Evolutionary conservation across 768 basidiomycete species (phyloP).

Genomic region (Termitomyces sp.): DNA sequence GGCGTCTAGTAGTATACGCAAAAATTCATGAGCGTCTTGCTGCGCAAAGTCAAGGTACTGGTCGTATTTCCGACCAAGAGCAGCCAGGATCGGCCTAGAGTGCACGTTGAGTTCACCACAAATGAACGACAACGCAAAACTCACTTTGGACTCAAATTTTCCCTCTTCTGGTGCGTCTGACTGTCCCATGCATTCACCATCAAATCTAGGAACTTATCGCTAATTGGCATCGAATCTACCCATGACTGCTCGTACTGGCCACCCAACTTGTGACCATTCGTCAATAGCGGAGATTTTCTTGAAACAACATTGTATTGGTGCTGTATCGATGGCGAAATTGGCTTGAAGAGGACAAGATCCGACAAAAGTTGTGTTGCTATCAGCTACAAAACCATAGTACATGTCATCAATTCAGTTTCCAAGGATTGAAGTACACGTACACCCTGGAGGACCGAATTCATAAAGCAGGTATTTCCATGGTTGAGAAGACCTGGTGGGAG

Average conservation of each 20-base stretch:
- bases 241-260: slow-evolving; percentile 51
- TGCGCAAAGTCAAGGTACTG: slow-evolving; percentile 95
- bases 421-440: slow-evolving; percentile 44
- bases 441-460: slow-evolving; percentile 93
- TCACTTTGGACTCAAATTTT: slow-evolving; percentile 67
- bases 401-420: background rate
- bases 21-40: slow-evolving; percentile 94
- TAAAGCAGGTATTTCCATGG: slow-evolving; percentile 91
- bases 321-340: slow-evolving; percentile 43
- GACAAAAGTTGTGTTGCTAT: slow-evolving; percentile 64
- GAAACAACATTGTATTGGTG: slow-evolving; percentile 39
- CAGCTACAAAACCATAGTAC: slow-evolving; percentile 39
- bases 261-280: slow-evolving; percentile 60
- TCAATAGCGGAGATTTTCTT: slow-evolving; percentile 63
- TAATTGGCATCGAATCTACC: slow-evolving; percentile 65
- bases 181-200: slow-evolving; percentile 64
- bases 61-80: slow-evolving; percentile 83
- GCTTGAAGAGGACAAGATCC: slow-evolving; percentile 54
- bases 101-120: background rate
- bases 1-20: slow-evolving; percentile 85
- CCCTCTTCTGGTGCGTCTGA: slow-evolving; percentile 50
- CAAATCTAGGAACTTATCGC: slow-evolving; percentile 62
- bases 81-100: slow-evolving; percentile 57
- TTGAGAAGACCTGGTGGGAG: slow-evolving; percentile 76
- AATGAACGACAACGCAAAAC: slow-evolving; percentile 21